Evolutionary conservation across 192 early-diverging fungal species (phyloP).

Genomic region (Umbelopsis isabellina): DNA sequence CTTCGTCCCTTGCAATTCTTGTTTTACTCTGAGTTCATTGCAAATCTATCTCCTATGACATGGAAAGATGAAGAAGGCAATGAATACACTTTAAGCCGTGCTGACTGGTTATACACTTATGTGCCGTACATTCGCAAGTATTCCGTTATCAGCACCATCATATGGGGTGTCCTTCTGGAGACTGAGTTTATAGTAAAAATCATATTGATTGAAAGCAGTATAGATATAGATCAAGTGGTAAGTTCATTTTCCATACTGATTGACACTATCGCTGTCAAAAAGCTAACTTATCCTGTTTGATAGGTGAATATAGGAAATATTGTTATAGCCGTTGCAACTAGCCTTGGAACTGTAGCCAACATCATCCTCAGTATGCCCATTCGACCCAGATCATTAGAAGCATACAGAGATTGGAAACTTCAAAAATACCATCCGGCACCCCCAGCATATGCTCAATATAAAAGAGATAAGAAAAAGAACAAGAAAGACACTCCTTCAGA

Average conservation of each 20-base stretch:
- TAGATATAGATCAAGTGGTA: constrained; percentile 43
- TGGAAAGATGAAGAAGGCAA: constrained; percentile 37
- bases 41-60: constrained; percentile 27
- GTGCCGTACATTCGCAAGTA: constrained; percentile 29
- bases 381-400: background rate
- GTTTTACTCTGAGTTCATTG: constrained; percentile 35
- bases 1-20: constrained; percentile 38
- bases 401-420: background rate
- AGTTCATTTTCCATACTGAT: background rate
- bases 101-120: constrained; percentile 43
- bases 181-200: constrained; percentile 46
- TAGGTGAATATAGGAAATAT: constrained; percentile 10
- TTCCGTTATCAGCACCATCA: constrained; percentile 25
- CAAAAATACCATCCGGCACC: background rate
- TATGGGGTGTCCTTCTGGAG: constrained; percentile 42
- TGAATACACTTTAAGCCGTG: background rate
- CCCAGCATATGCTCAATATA: background rate
- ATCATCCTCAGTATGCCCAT: background rate
- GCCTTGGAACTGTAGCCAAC: background rate
- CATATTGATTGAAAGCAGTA: constrained; percentile 40
- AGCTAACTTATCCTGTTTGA: background rate
- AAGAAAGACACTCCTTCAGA: no score
- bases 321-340: background rate
- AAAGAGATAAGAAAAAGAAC: background rate
- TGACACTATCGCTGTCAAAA: no score